Evolutionary conservation across 2,329 filamentous ascomycete genomes (phyloP).

Genomic region (Exophiala sp.): DNA sequence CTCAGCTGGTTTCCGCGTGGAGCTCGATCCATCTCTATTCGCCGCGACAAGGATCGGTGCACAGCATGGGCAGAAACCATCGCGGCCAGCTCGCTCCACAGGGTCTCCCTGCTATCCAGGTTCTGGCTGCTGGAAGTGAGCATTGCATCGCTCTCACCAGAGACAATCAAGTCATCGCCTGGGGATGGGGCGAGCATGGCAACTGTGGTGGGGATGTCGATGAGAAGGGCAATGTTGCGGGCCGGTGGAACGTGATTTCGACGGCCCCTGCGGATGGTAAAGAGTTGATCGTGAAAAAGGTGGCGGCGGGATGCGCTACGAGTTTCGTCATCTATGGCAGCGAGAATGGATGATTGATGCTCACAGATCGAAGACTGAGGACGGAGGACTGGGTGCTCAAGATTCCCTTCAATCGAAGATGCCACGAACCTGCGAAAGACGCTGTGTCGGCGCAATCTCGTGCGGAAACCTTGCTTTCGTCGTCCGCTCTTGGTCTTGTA

Average conservation of each 20-base stretch:
- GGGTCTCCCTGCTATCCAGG: slow-evolving; percentile 52
- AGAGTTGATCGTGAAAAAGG: slow-evolving; percentile 49
- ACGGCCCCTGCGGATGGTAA: slow-evolving; percentile 37
- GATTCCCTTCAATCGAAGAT: slow-evolving; percentile 38
- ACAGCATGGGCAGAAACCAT: slow-evolving; percentile 76
- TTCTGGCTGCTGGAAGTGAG: slow-evolving; percentile 81
- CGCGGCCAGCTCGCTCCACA: slow-evolving; percentile 70
- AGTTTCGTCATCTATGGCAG: slow-evolving; percentile 58
- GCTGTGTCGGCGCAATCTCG: slow-evolving; percentile 43
- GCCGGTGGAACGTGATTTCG: slow-evolving; percentile 54
- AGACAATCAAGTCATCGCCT: slow-evolving; percentile 64
- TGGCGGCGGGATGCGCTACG: slow-evolving; percentile 86
- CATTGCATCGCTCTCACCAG: slow-evolving; percentile 70
- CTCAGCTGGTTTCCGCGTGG: slow-evolving; percentile 13
- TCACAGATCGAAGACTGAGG: neutral
- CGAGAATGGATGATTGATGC: slow-evolving; percentile 15
- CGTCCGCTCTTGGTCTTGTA: slow-evolving; percentile 15
- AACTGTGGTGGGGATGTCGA: slow-evolving; percentile 73
- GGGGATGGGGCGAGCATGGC: slow-evolving; percentile 97
- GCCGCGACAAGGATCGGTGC: slow-evolving; percentile 47
- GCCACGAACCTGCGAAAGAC: slow-evolving; percentile 44
- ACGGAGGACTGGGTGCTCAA: neutral
- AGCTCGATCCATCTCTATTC: slow-evolving; percentile 50
- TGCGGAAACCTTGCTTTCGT: slow-evolving; percentile 19
- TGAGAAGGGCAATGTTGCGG: slow-evolving; percentile 61